These are phyloP conservation scores for Neurospora sp. DNA, from an alignment of 495 filamentous ascomycete species.

Conservation along the genomic window DNA sequence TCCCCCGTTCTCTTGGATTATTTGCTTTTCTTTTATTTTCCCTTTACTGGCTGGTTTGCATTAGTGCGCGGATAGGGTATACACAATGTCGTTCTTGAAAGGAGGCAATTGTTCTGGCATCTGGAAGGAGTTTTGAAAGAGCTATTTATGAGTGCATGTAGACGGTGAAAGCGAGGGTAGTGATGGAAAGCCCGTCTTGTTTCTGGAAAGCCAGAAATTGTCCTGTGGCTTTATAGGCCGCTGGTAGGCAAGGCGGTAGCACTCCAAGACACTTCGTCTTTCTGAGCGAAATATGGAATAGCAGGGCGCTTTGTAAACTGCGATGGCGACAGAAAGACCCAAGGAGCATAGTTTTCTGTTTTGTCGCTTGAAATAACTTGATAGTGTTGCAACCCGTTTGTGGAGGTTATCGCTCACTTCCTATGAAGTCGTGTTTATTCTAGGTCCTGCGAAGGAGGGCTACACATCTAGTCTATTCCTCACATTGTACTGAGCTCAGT, in stretches of 20 bases:
- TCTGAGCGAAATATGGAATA: not conserved
- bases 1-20: not conserved
- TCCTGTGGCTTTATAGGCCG: not conserved
- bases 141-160: not conserved
- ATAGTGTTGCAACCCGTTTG: not conserved
- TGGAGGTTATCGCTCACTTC: not conserved
- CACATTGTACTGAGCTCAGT: not conserved
- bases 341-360: not conserved
- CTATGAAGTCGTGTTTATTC: not conserved
- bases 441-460: not conserved
- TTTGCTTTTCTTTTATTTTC: not conserved
- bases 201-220: not conserved
- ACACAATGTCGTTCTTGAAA: not conserved
- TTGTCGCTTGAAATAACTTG: not conserved
- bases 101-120: not conserved
- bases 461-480: not conserved
- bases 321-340: not conserved
- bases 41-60: not conserved
- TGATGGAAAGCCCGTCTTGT: not conserved
- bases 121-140: not conserved
- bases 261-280: not conserved
- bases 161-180: not conserved
- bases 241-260: not conserved
- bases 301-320: not conserved
- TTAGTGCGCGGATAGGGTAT: not conserved